Evolutionary conservation across 192 early-diverging fungal genomes (phyloP).

Genomic region (Fimicolochytrium jonesii): DNA sequence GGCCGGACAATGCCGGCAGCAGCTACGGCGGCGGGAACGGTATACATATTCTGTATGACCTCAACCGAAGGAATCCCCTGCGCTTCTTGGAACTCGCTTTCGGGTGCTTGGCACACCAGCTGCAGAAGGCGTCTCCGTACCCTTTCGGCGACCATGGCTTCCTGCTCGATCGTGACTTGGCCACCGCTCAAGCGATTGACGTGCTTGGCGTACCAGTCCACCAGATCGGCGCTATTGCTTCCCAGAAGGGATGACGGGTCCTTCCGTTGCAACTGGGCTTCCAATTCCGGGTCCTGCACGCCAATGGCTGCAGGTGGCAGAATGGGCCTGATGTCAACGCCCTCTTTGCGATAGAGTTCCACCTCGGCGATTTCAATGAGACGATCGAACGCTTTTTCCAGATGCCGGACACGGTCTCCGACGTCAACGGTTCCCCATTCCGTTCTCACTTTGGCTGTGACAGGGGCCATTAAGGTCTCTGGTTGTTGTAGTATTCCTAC

Average conservation of each 20-base stretch:
- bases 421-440: conserved; percentile 25
- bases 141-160: conserved; percentile 10
- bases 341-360: conserved; percentile 18
- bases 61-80: conserved; percentile 4
- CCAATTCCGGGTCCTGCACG: conserved; percentile 14
- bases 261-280: neutral
- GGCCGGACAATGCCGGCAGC: too few species aligned
- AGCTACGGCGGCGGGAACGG: too few species aligned
- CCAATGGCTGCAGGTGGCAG: conserved; percentile 14
- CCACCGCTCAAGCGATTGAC: too few species aligned
- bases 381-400: neutral
- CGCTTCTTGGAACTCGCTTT: conserved; percentile 21
- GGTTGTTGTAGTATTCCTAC: neutral
- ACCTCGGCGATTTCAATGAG: conserved; percentile 11
- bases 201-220: neutral
- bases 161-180: too few species aligned
- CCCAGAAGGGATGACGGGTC: conserved; percentile 1
- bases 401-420: neutral
- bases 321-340: conserved; percentile 18
- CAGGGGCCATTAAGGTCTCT: neutral
- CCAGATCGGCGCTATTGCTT: conserved; percentile 17
- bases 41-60: conserved; percentile 5
- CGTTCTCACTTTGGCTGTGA: neutral
- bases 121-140: conserved; percentile 23
- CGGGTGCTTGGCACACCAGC: conserved; percentile 26